phyloP scores from a whole-genome alignment of 495 filamentous ascomycete genomes.

The Xanthoparmelia taractica region DNA sequence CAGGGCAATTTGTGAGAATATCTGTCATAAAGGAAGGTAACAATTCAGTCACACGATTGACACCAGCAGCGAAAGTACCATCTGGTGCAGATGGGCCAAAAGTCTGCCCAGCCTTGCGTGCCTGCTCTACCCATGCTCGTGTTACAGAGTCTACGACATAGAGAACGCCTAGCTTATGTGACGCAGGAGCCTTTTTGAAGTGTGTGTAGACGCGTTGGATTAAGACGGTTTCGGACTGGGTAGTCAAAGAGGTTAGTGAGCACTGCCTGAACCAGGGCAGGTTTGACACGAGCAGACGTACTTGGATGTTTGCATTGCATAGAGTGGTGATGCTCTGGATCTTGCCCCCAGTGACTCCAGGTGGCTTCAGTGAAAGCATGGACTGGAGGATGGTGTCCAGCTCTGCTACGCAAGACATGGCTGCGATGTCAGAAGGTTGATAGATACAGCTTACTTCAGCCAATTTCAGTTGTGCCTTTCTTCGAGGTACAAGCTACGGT shows the following conservation, averaged over 20 bases:
- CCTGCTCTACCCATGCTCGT: constrained; percentile 95
- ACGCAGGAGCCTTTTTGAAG: constrained; percentile 89
- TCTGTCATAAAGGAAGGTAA: constrained; percentile 92
- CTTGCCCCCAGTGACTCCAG: constrained; percentile 86
- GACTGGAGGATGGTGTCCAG: constrained; percentile 83
- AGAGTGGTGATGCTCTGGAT: constrained; percentile 76
- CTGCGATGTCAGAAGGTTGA: constrained; percentile 30
- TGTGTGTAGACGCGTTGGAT: constrained; percentile 94
- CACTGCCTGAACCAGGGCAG: background rate
- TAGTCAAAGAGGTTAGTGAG: constrained; percentile 32
- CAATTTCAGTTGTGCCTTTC: constrained; percentile 7
- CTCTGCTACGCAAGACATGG: constrained; percentile 81
- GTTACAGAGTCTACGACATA: constrained; percentile 99
- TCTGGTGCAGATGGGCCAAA: constrained; percentile 68
- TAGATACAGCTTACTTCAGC: constrained; percentile 20
- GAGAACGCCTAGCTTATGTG: constrained; percentile 96
- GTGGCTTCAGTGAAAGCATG: constrained; percentile 83
- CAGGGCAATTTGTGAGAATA: constrained; percentile 78
- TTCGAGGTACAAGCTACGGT: constrained; percentile 11
- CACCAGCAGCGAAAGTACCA: constrained; percentile 89
- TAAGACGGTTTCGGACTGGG: constrained; percentile 84
- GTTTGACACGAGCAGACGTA: constrained; percentile 42
- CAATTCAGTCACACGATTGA: constrained; percentile 92
- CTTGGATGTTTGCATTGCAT: constrained; percentile 88
- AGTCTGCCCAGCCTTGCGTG: constrained; percentile 73